Percentiles rank a stretch among this genome's conserved stretches.
These are phyloP conservation scores for Neoascochyta sp. DNA, from an alignment of 2,329 filamentous ascomycete species.

Conservation along the genomic window DNA sequence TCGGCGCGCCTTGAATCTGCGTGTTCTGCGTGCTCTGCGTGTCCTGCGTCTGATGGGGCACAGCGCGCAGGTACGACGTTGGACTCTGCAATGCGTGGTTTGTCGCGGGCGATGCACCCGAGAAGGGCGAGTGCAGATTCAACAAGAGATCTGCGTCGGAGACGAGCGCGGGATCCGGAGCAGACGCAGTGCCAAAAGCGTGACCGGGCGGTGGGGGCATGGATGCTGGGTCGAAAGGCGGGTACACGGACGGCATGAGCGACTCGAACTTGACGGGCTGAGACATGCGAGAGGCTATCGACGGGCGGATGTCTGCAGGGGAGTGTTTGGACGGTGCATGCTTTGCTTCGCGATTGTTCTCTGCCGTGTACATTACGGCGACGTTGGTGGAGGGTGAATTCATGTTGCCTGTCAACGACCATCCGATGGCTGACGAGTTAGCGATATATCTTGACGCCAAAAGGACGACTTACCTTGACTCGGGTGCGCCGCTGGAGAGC, in stretches of 20 bases:
- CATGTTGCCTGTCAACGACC: constrained; percentile 82
- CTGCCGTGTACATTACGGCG: constrained; percentile 71
- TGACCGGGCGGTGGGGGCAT: constrained; percentile 30
- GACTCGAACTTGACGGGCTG: constrained; percentile 27
- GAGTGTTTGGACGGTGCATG: constrained; percentile 16
- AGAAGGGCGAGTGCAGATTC: constrained; percentile 48
- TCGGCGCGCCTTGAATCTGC: constrained; percentile 2
- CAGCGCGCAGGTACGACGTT: constrained; percentile 17
- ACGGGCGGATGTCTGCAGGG: constrained; percentile 20
- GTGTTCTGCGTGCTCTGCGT: constrained; percentile 11
- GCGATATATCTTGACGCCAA: not conserved
- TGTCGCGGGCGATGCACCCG: constrained; percentile 26
- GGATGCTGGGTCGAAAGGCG: constrained; percentile 23
- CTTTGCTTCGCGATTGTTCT: constrained; percentile 31
- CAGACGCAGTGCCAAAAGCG: constrained; percentile 18
- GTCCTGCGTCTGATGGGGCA: constrained; percentile 17
- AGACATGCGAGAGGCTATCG: constrained; percentile 31
- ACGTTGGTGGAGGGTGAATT: constrained; percentile 82
- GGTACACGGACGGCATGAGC: constrained; percentile 16
- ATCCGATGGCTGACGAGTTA: constrained; percentile 61
- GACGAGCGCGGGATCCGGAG: constrained; percentile 36
- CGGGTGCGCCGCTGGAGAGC: constrained; percentile 49
- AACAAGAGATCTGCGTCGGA: constrained; percentile 49
- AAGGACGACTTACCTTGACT: constrained; percentile 45
- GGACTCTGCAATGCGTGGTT: constrained; percentile 11